Base-by-base conservation (phyloP, 2,329 filamentous ascomycete genomes). In the Neocucurbitaria cava region DNA sequence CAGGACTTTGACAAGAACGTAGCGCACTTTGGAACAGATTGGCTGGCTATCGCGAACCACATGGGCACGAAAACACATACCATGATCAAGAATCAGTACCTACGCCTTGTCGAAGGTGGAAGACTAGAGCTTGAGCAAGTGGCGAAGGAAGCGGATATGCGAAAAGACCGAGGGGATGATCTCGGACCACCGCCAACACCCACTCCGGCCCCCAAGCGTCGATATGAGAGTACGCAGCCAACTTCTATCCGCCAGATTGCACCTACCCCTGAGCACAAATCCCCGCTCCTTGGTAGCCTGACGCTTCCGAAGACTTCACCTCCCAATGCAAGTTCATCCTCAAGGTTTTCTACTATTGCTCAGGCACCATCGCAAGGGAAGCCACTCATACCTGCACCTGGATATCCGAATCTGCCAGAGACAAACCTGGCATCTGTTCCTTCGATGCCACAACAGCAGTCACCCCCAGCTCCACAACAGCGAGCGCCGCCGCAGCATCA, bases 11-110 rank as follows among this genome's bases (percentile, higher is more conserved):
- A 88, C 31, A 84, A 82, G 51, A 82, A 92, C 53, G 80, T 95
- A 42, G 83, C 82, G 46, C 84, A 91, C 49, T 94, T 92, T 77
- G 91, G 91, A 53, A 91, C 88, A 15, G 90, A 95, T 71, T 95
- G 90, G 85, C 79, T 80, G 44, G 85, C 84, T 4, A 94, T 94
- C 74, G 89, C 91, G 36, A 82, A 82, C 46, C 87, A 91, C 65
- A 92, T 95, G 89, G 88, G 89, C 45, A 91, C 90, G 4, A 94
- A 94, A 77, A 94, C 91, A 17, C 84, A 89, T 51, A 89, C 90
- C n/a, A 95, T 95, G 91, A 91, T 71, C 46, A 82, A 82, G 66
- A 83, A 83, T 66, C 78, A 82, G 61, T 83, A 79, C 53, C 64
- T 77, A 46, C 79, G 80, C 47, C 72, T 79, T 45, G 70, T 80